phyloP scores from a whole-genome alignment of 2,329 filamentous ascomycete species.

The Talaromyces marneffei region DNA sequence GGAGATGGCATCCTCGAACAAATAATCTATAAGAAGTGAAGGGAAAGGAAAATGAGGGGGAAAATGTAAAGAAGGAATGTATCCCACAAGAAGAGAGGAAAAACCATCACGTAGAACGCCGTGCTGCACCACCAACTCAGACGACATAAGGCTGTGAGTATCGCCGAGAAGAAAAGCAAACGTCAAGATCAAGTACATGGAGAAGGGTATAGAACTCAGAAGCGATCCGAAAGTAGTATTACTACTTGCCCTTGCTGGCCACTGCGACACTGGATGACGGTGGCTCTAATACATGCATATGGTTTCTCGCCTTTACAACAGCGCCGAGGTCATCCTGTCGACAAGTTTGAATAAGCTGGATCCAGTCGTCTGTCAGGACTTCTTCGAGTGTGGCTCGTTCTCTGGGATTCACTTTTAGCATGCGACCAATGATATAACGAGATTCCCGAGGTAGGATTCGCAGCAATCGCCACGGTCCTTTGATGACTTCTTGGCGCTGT shows the following conservation, averaged over 20 bases:
- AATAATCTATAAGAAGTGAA: conserved; percentile 11
- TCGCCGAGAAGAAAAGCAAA: background rate
- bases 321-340: conserved; percentile 68
- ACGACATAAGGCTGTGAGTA: background rate
- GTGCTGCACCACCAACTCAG: background rate
- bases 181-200: background rate
- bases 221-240: background rate
- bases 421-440: conserved; percentile 79
- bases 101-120: conserved; percentile 7
- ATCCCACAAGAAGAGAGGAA: background rate
- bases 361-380: conserved; percentile 82
- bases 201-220: background rate
- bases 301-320: conserved; percentile 66
- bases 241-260: conserved; percentile 28
- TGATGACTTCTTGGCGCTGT: conserved; percentile 65
- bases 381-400: conserved; percentile 79
- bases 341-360: conserved; percentile 78
- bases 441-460: conserved; percentile 83
- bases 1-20: conserved; percentile 6
- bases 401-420: conserved; percentile 84
- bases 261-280: conserved; percentile 33
- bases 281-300: conserved; percentile 80
- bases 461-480: conserved; percentile 85
- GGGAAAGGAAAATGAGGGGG: background rate
- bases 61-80: background rate